Evolutionary conservation across 2,329 filamentous ascomycete species (phyloP), one percentile per base, ranked within the genome.

Genomic region (Xenoacremonium recifei): DNA sequence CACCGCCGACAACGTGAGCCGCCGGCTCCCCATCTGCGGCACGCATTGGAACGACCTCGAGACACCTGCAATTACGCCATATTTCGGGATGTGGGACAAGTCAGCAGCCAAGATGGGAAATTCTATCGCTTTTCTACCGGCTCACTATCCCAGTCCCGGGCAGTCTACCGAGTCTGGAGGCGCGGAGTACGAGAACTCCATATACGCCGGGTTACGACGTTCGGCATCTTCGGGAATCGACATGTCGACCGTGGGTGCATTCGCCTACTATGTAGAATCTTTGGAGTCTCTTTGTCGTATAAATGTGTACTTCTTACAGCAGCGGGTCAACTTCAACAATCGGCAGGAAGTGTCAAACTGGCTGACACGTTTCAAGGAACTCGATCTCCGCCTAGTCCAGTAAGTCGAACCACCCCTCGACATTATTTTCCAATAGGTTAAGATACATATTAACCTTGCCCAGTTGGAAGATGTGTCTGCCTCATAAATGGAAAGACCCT

Each of bases 361-460:
- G 71, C 54, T 74, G 3, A 70, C 64, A 5, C 53, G 70, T 6
- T 75, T 75, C 54, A 75, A 75, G 27, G 70, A 74, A 44, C 50
- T 75, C 3, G 72, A 75, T 44, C 47, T 74, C 1, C 64, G 69
- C 0, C 57, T 74, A 0, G 67, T 74, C 1, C 68, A 71, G 60
- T 63, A 31, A n/a, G 60, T 47, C 17, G 6, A 29, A 21, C 2
- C 15, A 16, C 16, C 4, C 7, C 15, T 10, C 9, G 18, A 16
- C 9, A 18, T 37, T 10, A 3, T 18, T 13, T n/a, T n/a, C n/a
- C n/a, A 27, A 27, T 27, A 13, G 7, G 9, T 27, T 27, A 13
- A 27, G 7, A 13, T 37, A 7, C 4, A 5, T n/a, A 15, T 5
- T 13, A 16, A 2, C 10, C 35, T 5, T 5, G 6, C 2, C 0